Evolutionary conservation across 345 rosid species (phyloP), one percentile per base, ranked within the genome.

Genomic region (Chamaenerion angustifolium): DNA sequence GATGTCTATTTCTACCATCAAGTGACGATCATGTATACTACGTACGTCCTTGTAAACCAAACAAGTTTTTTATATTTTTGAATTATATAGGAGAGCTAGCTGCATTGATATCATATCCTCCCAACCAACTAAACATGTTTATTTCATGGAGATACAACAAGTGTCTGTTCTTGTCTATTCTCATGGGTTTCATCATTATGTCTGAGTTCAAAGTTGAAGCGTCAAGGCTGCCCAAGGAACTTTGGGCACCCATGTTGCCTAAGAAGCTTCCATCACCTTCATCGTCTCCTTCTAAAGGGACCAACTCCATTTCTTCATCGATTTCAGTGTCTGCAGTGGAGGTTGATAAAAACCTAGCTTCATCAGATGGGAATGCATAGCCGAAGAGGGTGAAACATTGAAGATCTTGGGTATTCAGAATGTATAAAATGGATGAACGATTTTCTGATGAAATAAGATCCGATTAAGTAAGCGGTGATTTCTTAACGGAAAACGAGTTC

Each of bases 231-330:
- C 86, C 98, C 13, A 71, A 70, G 41, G 71, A 48, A 10, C 63
- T 66, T 23, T 78, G 83, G 84, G 77, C 79, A 23, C 85, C 86
- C 64, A 90, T 86, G 94, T 58, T 90, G 59, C 94, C 95, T 21
- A 90, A 81, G 76, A 86, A 81, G 74, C 70, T 83, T 13, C 94
- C 92, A 0, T 12, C 73, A 47, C 84, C 86, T 58, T 67, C 76
- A 35, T 90, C 98, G 16, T 58, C 95, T 64, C 98, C 98, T 42
- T 90, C 98, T 2, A 81, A 68, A 64, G 94, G 95, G 48, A 90
- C 98, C 47, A 81, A 90, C 59, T 76, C 85, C 6, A 46, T 81
- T 35, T 54, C 65, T 35, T 67, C 57, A 52, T 81, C 82, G 0
- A 64, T 72, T 52, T 64, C 81, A 2, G 47, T 70, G 10, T 57